A percentile compares a stretch with the other conserved stretches of the same genome.
phyloP scores from a whole-genome alignment of 768 basidiomycete species.

The Crucibulum laeve region DNA sequence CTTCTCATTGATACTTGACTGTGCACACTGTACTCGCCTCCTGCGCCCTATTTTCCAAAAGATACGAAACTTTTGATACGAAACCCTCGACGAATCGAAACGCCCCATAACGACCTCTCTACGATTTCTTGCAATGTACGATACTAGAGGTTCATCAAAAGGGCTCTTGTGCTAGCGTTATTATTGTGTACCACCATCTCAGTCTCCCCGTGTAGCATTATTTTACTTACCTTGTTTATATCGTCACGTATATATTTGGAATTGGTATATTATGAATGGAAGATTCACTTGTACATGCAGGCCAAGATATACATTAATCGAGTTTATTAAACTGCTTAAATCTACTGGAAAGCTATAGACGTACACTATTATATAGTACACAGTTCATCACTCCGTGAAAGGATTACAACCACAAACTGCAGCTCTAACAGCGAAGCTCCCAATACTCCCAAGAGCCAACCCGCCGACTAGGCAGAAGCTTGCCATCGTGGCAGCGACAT shows the following conservation, averaged over 20 bases:
- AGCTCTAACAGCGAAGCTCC: constrained; percentile 76
- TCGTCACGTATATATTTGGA: too few relatives aligned
- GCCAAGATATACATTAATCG: neutral
- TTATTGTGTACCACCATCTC: too few relatives aligned
- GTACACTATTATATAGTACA: constrained; percentile 1
- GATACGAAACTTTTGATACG: too few relatives aligned
- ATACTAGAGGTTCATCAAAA: too few relatives aligned
- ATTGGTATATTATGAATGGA: too few relatives aligned
- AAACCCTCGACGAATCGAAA: too few relatives aligned
- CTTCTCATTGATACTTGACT: constrained; percentile 27
- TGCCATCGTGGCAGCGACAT: constrained; percentile 78
- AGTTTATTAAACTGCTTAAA: neutral
- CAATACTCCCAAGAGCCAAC: constrained; percentile 67
- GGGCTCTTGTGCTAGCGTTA: too few relatives aligned
- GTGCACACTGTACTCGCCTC: neutral
- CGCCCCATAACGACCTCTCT: too few relatives aligned
- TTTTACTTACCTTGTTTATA: too few relatives aligned
- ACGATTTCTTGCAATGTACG: too few relatives aligned
- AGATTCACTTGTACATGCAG: neutral
- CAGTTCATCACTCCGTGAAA: constrained; percentile 33
- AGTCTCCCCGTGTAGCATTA: too few relatives aligned
- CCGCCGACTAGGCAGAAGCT: constrained; percentile 79
- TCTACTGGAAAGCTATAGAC: neutral
- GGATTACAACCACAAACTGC: constrained; percentile 72
- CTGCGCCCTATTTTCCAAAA: too few relatives aligned